Percentiles rank a stretch among this genome's conserved stretches.
Evolutionary conservation across 75 land plant species (phyloP).

Genomic region (Cupressus sempervirens): DNA sequence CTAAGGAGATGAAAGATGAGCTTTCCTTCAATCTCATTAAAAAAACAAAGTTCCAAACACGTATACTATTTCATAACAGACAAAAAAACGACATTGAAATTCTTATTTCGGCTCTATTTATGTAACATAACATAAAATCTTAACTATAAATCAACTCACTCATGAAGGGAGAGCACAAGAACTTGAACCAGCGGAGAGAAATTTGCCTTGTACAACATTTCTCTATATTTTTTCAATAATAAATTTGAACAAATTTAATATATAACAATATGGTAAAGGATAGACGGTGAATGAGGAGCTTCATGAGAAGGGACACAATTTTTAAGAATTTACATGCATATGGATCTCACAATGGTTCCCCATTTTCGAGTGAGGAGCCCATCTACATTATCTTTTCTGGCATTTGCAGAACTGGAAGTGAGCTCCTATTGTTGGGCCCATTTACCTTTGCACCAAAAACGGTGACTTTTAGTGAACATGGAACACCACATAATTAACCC

Average conservation of each 20-base stretch:
- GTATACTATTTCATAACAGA: conserved; percentile 33
- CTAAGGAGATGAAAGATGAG: conserved; percentile 60
- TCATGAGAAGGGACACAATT: too few species aligned
- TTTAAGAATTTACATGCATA: too few species aligned
- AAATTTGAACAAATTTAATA: not conserved
- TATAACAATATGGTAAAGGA: too few species aligned
- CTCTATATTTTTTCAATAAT: conserved; percentile 18
- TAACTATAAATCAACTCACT: conserved; percentile 23
- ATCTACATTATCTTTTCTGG: too few species aligned
- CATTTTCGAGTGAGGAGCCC: too few species aligned
- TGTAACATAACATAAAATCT: not conserved
- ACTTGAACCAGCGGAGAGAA: conserved; percentile 24
- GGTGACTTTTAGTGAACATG: too few species aligned
- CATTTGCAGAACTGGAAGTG: too few species aligned
- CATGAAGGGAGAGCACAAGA: conserved; percentile 36
- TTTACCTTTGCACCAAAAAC: too few species aligned
- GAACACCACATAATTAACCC: too few species aligned
- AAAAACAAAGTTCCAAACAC: conserved; percentile 34
- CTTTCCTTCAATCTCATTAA: conserved; percentile 43
- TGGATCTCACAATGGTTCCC: too few species aligned
- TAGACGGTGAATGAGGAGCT: too few species aligned
- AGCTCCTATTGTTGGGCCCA: too few species aligned
- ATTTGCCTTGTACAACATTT: conserved; percentile 35
- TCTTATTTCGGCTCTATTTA: not conserved
- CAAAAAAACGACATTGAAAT: not conserved